A percentile compares a stretch with the other conserved stretches of the same genome.
These are phyloP conservation scores for Phylloboletellus chloephorus DNA, from an alignment of 1,284 basidiomycete genomes.

Conservation along the genomic window DNA sequence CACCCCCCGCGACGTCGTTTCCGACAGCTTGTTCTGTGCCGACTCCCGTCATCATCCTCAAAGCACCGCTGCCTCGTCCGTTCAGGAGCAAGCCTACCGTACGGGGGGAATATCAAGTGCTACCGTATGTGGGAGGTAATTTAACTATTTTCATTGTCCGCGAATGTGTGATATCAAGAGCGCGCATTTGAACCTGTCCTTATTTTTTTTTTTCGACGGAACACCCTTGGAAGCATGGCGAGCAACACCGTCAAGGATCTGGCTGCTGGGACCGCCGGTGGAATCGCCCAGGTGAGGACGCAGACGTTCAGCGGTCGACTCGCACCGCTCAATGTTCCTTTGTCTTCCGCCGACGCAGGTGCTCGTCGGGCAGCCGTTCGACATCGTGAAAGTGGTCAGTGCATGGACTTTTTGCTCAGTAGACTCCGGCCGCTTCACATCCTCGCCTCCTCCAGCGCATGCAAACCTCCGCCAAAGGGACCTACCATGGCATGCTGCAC, in stretches of 20 bases:
- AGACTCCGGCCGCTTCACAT: background rate
- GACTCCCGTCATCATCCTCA: slow-evolving; percentile 14
- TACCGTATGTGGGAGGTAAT: too few relatives aligned
- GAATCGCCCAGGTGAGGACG: slow-evolving; percentile 73
- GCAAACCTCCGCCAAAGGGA: slow-evolving; percentile 91
- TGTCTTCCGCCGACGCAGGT: slow-evolving; percentile 43
- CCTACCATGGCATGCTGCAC: slow-evolving; percentile 83
- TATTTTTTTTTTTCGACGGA: too few relatives aligned
- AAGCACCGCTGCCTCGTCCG: slow-evolving; percentile 5
- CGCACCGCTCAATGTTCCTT: slow-evolving; percentile 7
- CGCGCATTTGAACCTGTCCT: background rate
- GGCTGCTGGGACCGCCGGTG: slow-evolving; percentile 80
- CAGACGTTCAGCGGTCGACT: slow-evolving; percentile 1
- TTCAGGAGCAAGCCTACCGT: slow-evolving; percentile 14
- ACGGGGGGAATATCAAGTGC: slow-evolving; percentile 7
- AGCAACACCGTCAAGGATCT: slow-evolving; percentile 66
- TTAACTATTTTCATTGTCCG: slow-evolving; percentile 18
- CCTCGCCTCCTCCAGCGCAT: slow-evolving; percentile 50
- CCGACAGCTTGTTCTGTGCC: slow-evolving; percentile 7
- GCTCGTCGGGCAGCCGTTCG: slow-evolving; percentile 92
- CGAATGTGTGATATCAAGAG: slow-evolving; percentile 17
- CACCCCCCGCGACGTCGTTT: slow-evolving; percentile 3
- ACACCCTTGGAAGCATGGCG: too few relatives aligned
- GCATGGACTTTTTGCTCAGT: slow-evolving; percentile 7
- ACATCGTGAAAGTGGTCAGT: slow-evolving; percentile 92